Evolutionary conservation across 192 early-diverging fungal species (phyloP), one percentile per base, ranked within the genome.

Genomic region (Spinellus fusiger): DNA sequence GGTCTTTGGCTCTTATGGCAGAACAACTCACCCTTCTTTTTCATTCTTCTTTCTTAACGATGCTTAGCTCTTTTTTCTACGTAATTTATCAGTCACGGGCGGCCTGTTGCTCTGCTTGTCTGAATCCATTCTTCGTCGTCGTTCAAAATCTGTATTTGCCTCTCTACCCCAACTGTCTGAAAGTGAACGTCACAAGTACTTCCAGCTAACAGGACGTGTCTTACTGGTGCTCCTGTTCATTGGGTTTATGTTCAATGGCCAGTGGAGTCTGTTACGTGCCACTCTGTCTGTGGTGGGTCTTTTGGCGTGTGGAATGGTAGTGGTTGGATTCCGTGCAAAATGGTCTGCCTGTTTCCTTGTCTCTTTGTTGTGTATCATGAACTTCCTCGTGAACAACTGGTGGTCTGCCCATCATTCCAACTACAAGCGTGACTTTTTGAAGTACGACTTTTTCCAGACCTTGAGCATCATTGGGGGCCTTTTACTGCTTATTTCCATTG

Each of bases 381-480:
- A 98, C 71, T 77, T 98, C 47, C 63, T 93, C 7, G 81, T 97
- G 38, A 97, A 98, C 77, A 96, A 97, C 80, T 98, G 93, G 87
- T 97, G 94, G 95, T 81, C 86, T 20, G 80, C 90, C 40, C 88
- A 91, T 68, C 88, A 86, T 57, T 77, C 77, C 48, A 89, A 89
- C 50, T 84, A 86, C 6, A 87, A 90, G 66, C 77, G 87, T 69
- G 93, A 98, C 59, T 98, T 95, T 73, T 86, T 94, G 62, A 90
- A 95, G 69, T 98, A 96, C 72, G 95, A 98, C 78, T 98, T 98
- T 73, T 98, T 96, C 86, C 95, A 98, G 76, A 97, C 90, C 1
- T 82, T 97, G 89, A 88, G 94, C 89, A 93, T 81, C 82, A 86
- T 95, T 81, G 95, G 95, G 31, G 95, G 94, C 48, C 89, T 98